Percentiles rank a stretch among this genome's conserved stretches.
Conservation (phyloP, 78 protist species). For the Polysphondylium violaceum region DNA sequence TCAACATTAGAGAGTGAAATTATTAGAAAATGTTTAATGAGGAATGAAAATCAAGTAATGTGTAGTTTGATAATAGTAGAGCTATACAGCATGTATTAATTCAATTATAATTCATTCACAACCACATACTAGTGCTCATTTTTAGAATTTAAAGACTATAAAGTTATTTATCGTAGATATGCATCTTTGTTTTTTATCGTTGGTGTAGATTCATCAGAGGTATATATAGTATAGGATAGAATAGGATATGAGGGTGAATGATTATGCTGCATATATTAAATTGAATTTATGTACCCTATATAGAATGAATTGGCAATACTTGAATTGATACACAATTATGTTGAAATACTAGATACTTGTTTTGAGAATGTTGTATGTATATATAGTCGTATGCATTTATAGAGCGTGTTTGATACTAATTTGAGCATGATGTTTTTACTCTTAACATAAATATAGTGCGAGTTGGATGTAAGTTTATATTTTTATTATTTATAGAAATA, state of each 20-base stretch:
- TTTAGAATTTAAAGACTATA: slow-evolving; percentile 88
- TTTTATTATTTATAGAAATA: too few relatives aligned
- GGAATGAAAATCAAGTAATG: slow-evolving; percentile 84
- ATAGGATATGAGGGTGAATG: too few relatives aligned
- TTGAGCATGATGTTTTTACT: background rate
- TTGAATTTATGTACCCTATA: too few relatives aligned
- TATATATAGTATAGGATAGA: background rate
- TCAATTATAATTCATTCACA: background rate
- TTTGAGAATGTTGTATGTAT: slow-evolving; percentile 88
- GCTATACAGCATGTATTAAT: background rate
- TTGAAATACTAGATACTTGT: slow-evolving; percentile 95
- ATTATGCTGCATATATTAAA: too few relatives aligned
- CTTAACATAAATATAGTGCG: slow-evolving; percentile 15
- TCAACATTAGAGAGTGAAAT: slow-evolving; percentile 92
- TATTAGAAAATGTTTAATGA: slow-evolving; percentile 93
- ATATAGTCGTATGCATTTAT: too few relatives aligned
- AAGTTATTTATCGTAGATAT: slow-evolving; percentile 94
- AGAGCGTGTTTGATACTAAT: background rate
- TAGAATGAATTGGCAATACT: slow-evolving; percentile 95
- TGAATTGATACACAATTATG: slow-evolving; percentile 95
- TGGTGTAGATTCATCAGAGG: slow-evolving; percentile 88
- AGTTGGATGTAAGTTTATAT: slow-evolving; percentile 79
- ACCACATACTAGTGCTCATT: slow-evolving; percentile 89
- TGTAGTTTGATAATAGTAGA: background rate
- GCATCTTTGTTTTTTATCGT: slow-evolving; percentile 97